Evolutionary conservation across 2,329 filamentous ascomycete species (phyloP), one percentile per base, ranked within the genome.

Genomic region (Paecilomyces formosus): DNA sequence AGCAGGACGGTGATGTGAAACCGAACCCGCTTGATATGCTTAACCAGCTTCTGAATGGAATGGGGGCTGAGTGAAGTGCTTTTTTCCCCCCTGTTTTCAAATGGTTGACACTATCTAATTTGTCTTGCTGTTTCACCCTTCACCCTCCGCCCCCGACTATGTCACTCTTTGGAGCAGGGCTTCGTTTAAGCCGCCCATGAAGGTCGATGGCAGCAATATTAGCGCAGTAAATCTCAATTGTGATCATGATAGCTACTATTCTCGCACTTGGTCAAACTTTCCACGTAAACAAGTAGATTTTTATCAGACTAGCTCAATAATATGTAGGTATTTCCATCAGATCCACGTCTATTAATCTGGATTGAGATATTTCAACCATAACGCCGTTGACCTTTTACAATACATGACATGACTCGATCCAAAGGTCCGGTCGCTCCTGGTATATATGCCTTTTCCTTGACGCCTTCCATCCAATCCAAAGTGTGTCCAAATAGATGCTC

Each of bases 1-100:
- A 70, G 55, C 56, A 63, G 21, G 62, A 68, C 54, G 60, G 56
- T 5, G 63, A 63, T 49, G 9, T 67, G 31, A 65, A 68, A 54
- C 64, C 66, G 5, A 65, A 58, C 21, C 65, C 68, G 12, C 56
- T 71, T n/a, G 67, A 72, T 52, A 61, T 55, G 26, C 60, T 70
- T 8, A 61, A 60, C 8, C 30, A 62, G 33, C 21, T 72, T 51
- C 63, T 69, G 2, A 61, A 61, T 22, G 9, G 55, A 15, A 63
- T 49, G 58, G 12, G 39, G 24, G 30, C 26, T 24, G 15, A 52
- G 21, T 52, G 15, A 28, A 3, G 21, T 26, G 50, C 2, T 26
- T 26, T 26, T 26, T 26, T n/a, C n/a, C n/a, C n/a, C n/a, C 24
- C 24, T 26, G n/a, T 18, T 21, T 45, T 7, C 39, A 39, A 7